These are phyloP conservation scores for Styphnolobium japonicum DNA, from an alignment of 306 rosid species.

Conservation along the genomic window DNA sequence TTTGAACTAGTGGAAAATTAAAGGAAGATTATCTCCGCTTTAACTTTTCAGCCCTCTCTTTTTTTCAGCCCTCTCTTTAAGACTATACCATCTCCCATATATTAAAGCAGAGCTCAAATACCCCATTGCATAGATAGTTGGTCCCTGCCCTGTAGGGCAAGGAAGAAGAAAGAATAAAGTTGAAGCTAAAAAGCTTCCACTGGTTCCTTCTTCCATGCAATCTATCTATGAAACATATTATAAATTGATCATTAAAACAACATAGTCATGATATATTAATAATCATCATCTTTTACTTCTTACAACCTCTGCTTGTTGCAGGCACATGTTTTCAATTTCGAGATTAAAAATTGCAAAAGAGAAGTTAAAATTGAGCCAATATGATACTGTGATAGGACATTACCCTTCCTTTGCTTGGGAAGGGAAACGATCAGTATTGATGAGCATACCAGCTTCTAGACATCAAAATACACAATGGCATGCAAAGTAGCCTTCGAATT, in stretches of 20 bases:
- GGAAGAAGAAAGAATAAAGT: conserved; percentile 78
- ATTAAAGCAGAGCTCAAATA: conserved; percentile 34
- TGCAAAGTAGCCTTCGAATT: conserved; percentile 8
- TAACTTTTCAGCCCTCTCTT: conserved; percentile 72
- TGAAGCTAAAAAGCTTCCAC: conserved; percentile 50
- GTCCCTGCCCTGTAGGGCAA: conserved; percentile 66
- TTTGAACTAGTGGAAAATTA: conserved; percentile 59
- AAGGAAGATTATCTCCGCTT: conserved; percentile 58
- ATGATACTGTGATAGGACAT: not conserved
- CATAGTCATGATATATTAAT: conserved; percentile 73
- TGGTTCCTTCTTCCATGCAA: conserved; percentile 64
- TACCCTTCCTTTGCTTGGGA: conserved; percentile 25
- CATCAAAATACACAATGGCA: conserved; percentile 13
- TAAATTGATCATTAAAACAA: conserved; percentile 62
- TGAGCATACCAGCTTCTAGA: not conserved
- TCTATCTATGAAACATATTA: conserved; percentile 51
- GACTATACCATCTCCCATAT: conserved; percentile 55
- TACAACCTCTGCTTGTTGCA: conserved; percentile 55
- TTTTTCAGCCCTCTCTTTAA: conserved; percentile 72
- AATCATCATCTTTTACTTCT: conserved; percentile 74
- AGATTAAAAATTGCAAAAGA: conserved; percentile 5
- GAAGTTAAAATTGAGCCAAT: not conserved
- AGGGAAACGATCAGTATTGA: conserved; percentile 7
- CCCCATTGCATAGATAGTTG: conserved; percentile 42
- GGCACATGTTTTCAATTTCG: conserved; percentile 60